Base-by-base conservation (phyloP, 2,329 filamentous ascomycete species). In the Trichophyton mentagrophytes region DNA sequence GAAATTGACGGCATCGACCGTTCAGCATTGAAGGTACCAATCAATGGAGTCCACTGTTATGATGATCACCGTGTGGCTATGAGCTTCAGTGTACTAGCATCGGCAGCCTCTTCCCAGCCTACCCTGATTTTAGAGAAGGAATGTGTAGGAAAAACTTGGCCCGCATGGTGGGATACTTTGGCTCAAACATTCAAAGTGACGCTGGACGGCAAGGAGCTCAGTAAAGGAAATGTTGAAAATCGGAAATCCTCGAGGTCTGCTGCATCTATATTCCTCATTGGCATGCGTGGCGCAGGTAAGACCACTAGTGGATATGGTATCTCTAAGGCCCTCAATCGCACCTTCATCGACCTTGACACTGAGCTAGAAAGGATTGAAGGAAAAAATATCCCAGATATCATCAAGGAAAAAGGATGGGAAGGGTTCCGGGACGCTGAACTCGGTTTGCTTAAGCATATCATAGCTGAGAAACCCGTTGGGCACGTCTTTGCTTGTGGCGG, bases 31-130 rank as follows among this genome's bases (percentile, higher is more conserved):
- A 71, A 76, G 17, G 76, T 83, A 38, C 85, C 88, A 1, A 72
- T 77, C n/a, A 80, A 78, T 7, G 85, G 87, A 33, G 82, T 99
- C 49, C 87, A 88, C 76, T 97, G 92, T 76, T 99, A 97, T 67
- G 93, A 99, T 70, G 93, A 99, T 69, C 93, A 99, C 72, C 88
- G 93, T 63, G 90, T 99, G 11, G 93, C 93, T 25, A 99, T 99
- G 90, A 96, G 92, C 74, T 96, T 99, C 75, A 93, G 90, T 66
- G 90, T 99, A 5, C 79, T 99, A 15, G 33, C 55, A 17, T 84
- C 90, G 11, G 77, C 89, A 17, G 82, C 86, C 33, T 82, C 87
- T 0, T 86, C 88, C 1, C 74, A 82, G 6, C 82, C 89, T 0
- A 87, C 90, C 0, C 75, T 95, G 15, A 85, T 99, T 58, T 81